Evolutionary conservation across 352 stramenopile genomes (phyloP), one percentile per base, ranked within the genome.

Genomic region (Pythium myriotylum): DNA sequence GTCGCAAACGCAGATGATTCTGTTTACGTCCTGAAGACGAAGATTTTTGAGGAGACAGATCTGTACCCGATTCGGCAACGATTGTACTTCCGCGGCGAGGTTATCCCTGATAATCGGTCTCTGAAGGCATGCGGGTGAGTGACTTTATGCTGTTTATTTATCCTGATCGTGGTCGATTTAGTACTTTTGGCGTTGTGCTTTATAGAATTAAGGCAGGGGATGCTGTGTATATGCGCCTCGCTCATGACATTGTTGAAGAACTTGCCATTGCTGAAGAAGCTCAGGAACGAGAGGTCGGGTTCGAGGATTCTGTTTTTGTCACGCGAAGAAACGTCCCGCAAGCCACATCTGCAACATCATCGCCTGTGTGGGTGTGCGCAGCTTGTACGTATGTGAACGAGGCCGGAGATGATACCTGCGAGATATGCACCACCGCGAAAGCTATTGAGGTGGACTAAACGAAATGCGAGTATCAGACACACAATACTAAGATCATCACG

Each of bases 341-440:
- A 26, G 2, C 58, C 14, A 37, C 39, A 9, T 5, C 51, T 3
- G 22, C 48, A 10, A 10, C 53, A 29, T 10, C 33, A 16, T 22
- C 49, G 14, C 56, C 51, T 7, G 84, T 91, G 9, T 94, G 86
- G 86, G 82, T 92, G 0, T 94, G 86, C 61, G 39, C 60, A 26
- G 71, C 72, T 3, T 94, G 86, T 50, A 94, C 86, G 1, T 92
- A 75, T 51, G 77, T 94, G 20, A 94, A 94, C 54, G 84, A 94
- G 16, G 69, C 84, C 29, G 66, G 62, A 3, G 69, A 83, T 23
- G 33, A 37, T 4, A 45, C 67, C 12, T 94, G 86, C 32, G 86
- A 94, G 53, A 92, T 94, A 65, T 94, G 86, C 60, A 67, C 69
- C 5, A 79, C 70, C 2, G 59, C 59, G 22, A 83, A 79, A 46